Evolutionary conservation across 1,139 yeast species (phyloP).

Genomic region (Hyphopichia buzzinii): DNA sequence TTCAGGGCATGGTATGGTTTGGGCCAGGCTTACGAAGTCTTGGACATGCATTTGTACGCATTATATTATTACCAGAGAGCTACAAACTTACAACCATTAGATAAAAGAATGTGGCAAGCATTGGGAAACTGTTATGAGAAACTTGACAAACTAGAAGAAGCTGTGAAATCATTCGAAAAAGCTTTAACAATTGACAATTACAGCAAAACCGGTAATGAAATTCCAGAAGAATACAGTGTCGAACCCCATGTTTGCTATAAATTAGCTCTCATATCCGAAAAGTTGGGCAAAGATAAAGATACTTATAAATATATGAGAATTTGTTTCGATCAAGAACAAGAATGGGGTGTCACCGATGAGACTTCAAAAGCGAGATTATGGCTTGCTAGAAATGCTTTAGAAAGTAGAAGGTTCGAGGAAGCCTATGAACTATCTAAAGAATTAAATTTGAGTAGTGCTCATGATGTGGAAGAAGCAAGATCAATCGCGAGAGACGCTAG

Average conservation of each 20-base stretch:
- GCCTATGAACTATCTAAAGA: conserved; percentile 78
- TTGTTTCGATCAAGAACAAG: conserved; percentile 66
- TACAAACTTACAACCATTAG: conserved; percentile 82
- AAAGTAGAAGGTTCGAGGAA: conserved; percentile 53
- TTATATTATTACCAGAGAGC: conserved; percentile 91
- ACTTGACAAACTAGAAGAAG: conserved; percentile 63
- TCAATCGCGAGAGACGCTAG: conserved; percentile 75
- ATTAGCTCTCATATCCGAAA: conserved; percentile 67
- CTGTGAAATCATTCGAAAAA: conserved; percentile 59
- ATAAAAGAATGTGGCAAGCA: conserved; percentile 96
- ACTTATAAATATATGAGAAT: conserved; percentile 68
- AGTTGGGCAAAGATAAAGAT: conserved; percentile 47
- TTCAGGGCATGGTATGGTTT: conserved; percentile 98
- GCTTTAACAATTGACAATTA: conserved; percentile 50
- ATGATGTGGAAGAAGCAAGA: conserved; percentile 87
- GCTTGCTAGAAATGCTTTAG: conserved; percentile 74
- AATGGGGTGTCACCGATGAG: conserved; percentile 72
- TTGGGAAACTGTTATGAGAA: conserved; percentile 88
- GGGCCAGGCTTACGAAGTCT: conserved; percentile 96
- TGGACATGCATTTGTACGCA: conserved; percentile 93
- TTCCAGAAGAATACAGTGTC: conserved; percentile 17
- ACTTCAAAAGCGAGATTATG: conserved; percentile 82
- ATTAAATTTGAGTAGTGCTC: conserved; percentile 73
- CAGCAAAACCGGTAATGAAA: conserved; percentile 12
- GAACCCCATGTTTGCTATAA: conserved; percentile 60